Conservation (phyloP, 345 rosid species). For the Arabidopsis thaliana region TAIR10.1 NC_003070.9:9829501-9830000, state of each 20-base stretch:
- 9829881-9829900: conserved; percentile 37
- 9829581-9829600: background rate
- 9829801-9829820: conserved; percentile 36
- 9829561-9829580: background rate
- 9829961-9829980: conserved; percentile 22
- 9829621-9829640: background rate
- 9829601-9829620: conserved; percentile 3
- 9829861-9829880: conserved; percentile 31
- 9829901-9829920: conserved; percentile 31
- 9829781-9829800: conserved; percentile 37
- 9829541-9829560: background rate
- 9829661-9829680: conserved; percentile 28
- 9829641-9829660: conserved; percentile 2
- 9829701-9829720: conserved; percentile 32
- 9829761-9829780: conserved; percentile 39
- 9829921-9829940: conserved; percentile 25
- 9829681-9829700: conserved; percentile 34
- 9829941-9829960: background rate
- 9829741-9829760: conserved; percentile 36
- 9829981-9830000: conserved; percentile 20
- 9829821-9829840: conserved; percentile 43
- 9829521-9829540: background rate
- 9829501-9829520: background rate
- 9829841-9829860: conserved; percentile 36
- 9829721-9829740: conserved; percentile 45